Base-by-base conservation (phyloP, 768 basidiomycete species). In the Infundibulicybe gibba region DNA sequence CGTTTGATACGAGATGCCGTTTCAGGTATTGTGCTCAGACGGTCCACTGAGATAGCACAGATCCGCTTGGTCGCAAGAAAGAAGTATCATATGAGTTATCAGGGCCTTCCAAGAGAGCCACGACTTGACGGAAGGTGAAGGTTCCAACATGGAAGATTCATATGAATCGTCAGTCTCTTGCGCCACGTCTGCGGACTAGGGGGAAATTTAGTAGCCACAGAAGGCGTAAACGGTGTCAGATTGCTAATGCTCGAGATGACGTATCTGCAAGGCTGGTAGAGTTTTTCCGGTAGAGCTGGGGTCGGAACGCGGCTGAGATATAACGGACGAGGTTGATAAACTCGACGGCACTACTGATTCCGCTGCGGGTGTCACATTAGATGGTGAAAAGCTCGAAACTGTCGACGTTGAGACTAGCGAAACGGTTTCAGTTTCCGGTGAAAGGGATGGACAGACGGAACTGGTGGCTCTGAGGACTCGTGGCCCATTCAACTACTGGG, bases 61-160 rank as follows among this genome's bases (percentile, higher is more conserved):
- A 69, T 38, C 69, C 76, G 49, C 76, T 86, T 0, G 88, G 85
- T 21, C 84, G 70, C 57, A 90, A 67, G 60, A 85, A 72, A 0
- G 88, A 89, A 0, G 87, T 87, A 48, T 90, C 89, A 48, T 81
- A 84, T 0, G 87, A 89, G 0, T 57, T 66, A 52, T 90, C 89
- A 8, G 56, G 65, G 3, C 72, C 76, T 38, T 91, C 87, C 1
- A 76, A 79, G 38, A 89, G 60, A 19, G 69, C 72, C 16, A 77
- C 3, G 76, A 77, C 17, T 62, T 62, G 3, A 79, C 68, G 16
- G 85, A 83, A 14, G 85, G 86, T 2, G 90, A 89, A 1, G 88
- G 82, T 5, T 68, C 70, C 17, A 92, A 68, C n/a, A 86, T 66
- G 1, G 87, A 86, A 0, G 90, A 90, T 16, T 90, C 88, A 51